phyloP scores from a whole-genome alignment of 352 stramenopile species.

The Nothophytophthora sp. region DNA sequence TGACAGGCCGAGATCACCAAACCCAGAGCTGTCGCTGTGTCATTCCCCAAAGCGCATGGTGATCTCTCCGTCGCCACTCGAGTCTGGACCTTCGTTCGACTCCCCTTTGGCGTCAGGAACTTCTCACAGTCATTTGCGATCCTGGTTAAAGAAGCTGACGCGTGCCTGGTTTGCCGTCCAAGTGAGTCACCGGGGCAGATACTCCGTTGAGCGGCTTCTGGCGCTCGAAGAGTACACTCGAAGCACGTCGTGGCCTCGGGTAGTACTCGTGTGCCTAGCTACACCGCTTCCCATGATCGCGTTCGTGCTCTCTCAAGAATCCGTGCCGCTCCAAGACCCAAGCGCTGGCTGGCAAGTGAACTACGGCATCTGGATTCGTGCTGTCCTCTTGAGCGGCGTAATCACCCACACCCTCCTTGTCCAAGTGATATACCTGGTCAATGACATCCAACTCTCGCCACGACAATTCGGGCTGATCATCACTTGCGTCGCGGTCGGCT shows the following conservation, averaged over 20 bases:
- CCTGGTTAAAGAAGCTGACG: too few species aligned
- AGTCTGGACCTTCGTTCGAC: too few species aligned
- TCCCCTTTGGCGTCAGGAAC: too few species aligned
- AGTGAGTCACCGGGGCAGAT: constrained; percentile 17
- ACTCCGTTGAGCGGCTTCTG: constrained; percentile 29
- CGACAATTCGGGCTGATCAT: background rate
- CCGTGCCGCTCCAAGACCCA: background rate
- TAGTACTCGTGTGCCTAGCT: constrained; percentile 2
- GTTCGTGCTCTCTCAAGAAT: constrained; percentile 1
- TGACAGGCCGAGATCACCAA: too few species aligned
- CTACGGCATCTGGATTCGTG: background rate
- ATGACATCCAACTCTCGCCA: background rate
- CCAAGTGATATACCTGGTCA: constrained; percentile 5
- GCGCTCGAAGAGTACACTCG: constrained; percentile 24
- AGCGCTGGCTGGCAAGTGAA: background rate
- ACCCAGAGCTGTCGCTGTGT: too few species aligned
- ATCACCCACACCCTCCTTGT: background rate
- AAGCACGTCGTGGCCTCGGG: background rate
- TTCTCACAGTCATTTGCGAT: too few species aligned
- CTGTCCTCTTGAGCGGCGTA: background rate
- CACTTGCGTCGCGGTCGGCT: background rate
- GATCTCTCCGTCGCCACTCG: too few species aligned
- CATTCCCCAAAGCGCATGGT: too few species aligned
- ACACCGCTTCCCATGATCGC: constrained; percentile 6
- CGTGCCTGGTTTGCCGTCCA: constrained; percentile 7